These are phyloP conservation scores for Cryptosporidium sp. DNA, from an alignment of 169 alveolate genomes.

Conservation along the genomic window DNA sequence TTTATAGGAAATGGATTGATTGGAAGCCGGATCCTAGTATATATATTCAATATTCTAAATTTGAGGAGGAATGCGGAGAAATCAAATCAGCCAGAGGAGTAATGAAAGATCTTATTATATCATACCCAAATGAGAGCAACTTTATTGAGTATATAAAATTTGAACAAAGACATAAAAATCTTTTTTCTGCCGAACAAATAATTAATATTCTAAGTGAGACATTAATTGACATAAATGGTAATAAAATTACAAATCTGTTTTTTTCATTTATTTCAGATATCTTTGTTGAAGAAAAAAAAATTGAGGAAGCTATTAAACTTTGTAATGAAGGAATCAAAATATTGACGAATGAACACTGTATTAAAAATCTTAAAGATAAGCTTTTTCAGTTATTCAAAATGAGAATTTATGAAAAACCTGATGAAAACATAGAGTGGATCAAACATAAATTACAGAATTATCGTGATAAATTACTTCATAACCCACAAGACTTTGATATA, in stretches of 20 bases:
- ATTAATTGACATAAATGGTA: background rate
- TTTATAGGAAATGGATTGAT: conserved; percentile 96
- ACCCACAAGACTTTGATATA: conserved; percentile 33
- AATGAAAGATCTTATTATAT: conserved; percentile 81
- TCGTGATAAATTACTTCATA: background rate
- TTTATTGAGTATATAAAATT: conserved; percentile 95
- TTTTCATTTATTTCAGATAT: conserved; percentile 30
- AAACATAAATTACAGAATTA: conserved; percentile 24
- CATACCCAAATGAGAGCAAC: conserved; percentile 89
- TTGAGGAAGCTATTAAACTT: conserved; percentile 49
- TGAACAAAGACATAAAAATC: conserved; percentile 92
- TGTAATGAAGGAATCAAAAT: conserved; percentile 31
- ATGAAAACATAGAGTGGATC: conserved; percentile 56
- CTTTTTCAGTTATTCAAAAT: conserved; percentile 32
- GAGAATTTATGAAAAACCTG: conserved; percentile 35
- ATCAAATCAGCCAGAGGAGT: conserved; percentile 92
- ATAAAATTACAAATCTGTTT: background rate
- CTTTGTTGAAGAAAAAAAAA: conserved; percentile 5
- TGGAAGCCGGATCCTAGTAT: conserved; percentile 97
- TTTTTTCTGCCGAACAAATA: background rate
- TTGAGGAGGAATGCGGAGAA: conserved; percentile 98
- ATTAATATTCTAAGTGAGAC: background rate
- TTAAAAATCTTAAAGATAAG: conserved; percentile 21
- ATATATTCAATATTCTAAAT: conserved; percentile 95
- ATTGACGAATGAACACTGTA: background rate